Evolutionary conservation across 2,329 filamentous ascomycete species (phyloP), one percentile per base, ranked within the genome.

Genomic region (Diaporthe citrichinensis): DNA sequence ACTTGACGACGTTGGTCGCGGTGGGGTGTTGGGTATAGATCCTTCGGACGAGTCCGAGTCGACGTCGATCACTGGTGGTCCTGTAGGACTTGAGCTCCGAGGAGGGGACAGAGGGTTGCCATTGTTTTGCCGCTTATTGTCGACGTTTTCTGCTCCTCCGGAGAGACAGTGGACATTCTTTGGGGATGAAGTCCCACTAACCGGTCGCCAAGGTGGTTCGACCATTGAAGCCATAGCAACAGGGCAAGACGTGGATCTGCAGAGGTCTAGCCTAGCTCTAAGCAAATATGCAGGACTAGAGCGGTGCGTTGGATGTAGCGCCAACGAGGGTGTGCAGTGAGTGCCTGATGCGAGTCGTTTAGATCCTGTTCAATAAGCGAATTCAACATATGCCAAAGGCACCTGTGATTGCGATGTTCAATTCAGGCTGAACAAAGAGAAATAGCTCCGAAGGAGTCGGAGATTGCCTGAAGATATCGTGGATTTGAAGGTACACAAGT

Each of bases 141-240:
- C 49, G 9, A 41, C 23, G 49, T 69, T 69, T 8, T 39, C 65
- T 41, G 15, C 14, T 12, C 34, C 65, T 55, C 65, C 49, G 20
- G 65, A 69, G 49, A 69, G 65, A 41, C 65, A 69, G 49, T 69
- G 65, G n/a, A 55, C 49, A 55, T 69, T 69, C 65, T 69, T 69
- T 7, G 65, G 65, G 23, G 65, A 69, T 8, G 65, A 28, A 41
- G 31, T 12, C 8, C 49, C 65, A 15, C 15, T 55, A 49, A 41
- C 46, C 1, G n/a, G 49, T 25, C 49, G 46, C 65, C 65, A 69
- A 6, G 46, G 65, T 55, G 34, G 23, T 31, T 69, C 49, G 36
- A 69, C 49, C n/a, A 39, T 28, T 23, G 65, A 55, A 39, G 34
- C 49, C 65, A 69, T 69, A 39, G 49, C 34, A 55, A 55, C n/a